Evolutionary conservation across 2,329 filamentous ascomycete species (phyloP).

Genomic region (Aspergillus glaucus): DNA sequence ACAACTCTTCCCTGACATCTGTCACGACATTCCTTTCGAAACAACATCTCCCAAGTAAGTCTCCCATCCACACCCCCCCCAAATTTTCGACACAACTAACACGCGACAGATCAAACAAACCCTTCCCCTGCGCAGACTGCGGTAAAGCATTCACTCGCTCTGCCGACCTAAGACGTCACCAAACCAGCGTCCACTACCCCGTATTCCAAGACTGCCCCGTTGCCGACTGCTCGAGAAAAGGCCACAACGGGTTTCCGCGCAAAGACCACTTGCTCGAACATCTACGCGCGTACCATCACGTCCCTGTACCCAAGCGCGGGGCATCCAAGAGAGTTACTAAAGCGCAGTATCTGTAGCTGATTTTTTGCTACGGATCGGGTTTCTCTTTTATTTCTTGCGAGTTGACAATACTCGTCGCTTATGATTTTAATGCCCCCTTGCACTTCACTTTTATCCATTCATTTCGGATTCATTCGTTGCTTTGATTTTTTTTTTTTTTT

Average conservation of each 20-base stretch:
- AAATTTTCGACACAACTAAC: slow-evolving; percentile 2
- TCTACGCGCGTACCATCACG: slow-evolving; percentile 49
- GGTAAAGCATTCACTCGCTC: slow-evolving; percentile 40
- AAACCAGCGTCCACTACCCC: slow-evolving; percentile 41
- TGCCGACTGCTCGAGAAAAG: slow-evolving; percentile 41
- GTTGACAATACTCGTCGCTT: too few species aligned
- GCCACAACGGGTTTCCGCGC: slow-evolving; percentile 47
- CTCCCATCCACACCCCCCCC: background rate
- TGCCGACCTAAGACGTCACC: slow-evolving; percentile 47
- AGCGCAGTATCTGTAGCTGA: background rate
- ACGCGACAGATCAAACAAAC: slow-evolving; percentile 20
- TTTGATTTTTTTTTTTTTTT: too few species aligned
- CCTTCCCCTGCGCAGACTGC: slow-evolving; percentile 28
- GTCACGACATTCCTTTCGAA: background rate
- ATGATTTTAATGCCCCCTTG: too few species aligned
- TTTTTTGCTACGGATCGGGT: too few species aligned
- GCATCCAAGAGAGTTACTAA: background rate
- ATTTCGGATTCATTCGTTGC: too few species aligned
- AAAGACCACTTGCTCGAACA: slow-evolving; percentile 55
- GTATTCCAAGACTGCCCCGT: slow-evolving; percentile 40
- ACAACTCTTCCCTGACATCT: background rate
- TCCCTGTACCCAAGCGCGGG: slow-evolving; percentile 39
- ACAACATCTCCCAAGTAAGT: background rate
- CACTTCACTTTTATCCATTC: too few species aligned
- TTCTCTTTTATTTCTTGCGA: too few species aligned